Conservation (phyloP, 1,284 basidiomycete species). For the Wolfiporia cocos region DNA sequence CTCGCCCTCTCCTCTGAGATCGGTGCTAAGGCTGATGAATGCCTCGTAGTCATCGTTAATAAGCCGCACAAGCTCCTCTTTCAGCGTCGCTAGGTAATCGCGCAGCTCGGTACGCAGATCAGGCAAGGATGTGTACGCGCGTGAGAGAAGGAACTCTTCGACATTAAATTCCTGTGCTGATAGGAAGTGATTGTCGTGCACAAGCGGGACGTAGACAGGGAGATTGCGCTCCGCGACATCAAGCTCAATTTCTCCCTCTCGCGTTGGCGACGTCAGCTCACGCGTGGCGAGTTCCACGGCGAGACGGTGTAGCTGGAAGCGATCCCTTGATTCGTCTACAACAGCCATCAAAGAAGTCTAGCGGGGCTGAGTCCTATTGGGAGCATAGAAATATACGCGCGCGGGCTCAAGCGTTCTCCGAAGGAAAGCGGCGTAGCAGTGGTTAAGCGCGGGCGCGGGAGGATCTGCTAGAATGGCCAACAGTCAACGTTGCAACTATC, state of each 20-base stretch:
- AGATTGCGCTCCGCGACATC: conserved; percentile 41
- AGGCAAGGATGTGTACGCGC: conserved; percentile 80
- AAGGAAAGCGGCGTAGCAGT: too few relatives aligned
- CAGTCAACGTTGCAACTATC: too few relatives aligned
- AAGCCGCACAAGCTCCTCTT: conserved; percentile 89
- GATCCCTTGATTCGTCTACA: too few relatives aligned
- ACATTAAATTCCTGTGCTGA: conserved; percentile 69
- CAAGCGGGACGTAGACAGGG: conserved; percentile 72
- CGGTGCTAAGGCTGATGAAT: conserved; percentile 92
- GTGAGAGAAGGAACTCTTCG: conserved; percentile 85
- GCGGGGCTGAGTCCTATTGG: too few relatives aligned
- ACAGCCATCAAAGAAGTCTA: too few relatives aligned
- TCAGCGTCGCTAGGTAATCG: conserved; percentile 77
- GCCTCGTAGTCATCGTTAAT: conserved; percentile 99
- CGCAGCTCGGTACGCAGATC: conserved; percentile 86
- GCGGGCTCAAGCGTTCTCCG: too few relatives aligned
- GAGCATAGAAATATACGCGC: too few relatives aligned
- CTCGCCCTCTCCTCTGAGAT: conserved; percentile 77
- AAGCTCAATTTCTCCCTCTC: conserved; percentile 6
- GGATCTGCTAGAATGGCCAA: too few relatives aligned
- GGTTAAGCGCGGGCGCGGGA: too few relatives aligned
- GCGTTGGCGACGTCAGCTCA: conserved; percentile 32
- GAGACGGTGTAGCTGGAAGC: conserved; percentile 61
- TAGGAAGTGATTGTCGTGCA: conserved; percentile 74
- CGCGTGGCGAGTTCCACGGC: conserved; percentile 65